These are phyloP conservation scores for Leccinum pachyderme DNA, from an alignment of 1,284 basidiomycete genomes.

Conservation along the genomic window DNA sequence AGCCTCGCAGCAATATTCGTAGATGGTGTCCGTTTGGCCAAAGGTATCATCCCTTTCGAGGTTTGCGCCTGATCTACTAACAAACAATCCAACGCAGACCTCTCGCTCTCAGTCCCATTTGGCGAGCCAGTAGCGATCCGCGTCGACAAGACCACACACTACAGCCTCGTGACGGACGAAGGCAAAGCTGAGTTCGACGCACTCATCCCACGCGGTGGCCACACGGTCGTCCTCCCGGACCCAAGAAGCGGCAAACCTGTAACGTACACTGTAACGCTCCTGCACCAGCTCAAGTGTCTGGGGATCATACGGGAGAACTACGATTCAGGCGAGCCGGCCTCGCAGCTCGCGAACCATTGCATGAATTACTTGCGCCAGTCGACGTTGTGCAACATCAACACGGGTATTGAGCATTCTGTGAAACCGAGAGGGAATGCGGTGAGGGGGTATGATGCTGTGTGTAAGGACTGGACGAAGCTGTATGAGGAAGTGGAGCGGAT, in stretches of 20 bases:
- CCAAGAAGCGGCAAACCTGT: slow-evolving; percentile 14
- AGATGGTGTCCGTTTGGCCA: neutral
- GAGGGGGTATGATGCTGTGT: slow-evolving; percentile 17
- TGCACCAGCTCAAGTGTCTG: slow-evolving; percentile 17
- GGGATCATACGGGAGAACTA: slow-evolving; percentile 17
- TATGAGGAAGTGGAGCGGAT: slow-evolving; percentile 18
- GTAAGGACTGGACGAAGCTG: slow-evolving; percentile 19
- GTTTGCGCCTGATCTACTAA: neutral
- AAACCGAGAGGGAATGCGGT: slow-evolving; percentile 9
- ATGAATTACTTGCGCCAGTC: slow-evolving; percentile 18
- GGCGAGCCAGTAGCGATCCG: slow-evolving; percentile 16
- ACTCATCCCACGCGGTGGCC: slow-evolving; percentile 13
- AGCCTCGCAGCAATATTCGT: neutral
- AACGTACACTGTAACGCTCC: slow-evolving; percentile 17
- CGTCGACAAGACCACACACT: slow-evolving; percentile 15
- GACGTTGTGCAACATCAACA: slow-evolving; percentile 15
- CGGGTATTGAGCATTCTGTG: slow-evolving; percentile 14
- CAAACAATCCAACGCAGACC: slow-evolving; percentile 1
- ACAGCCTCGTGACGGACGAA: slow-evolving; percentile 10
- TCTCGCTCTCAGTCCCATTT: slow-evolving; percentile 11
- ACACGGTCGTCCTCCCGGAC: slow-evolving; percentile 14
- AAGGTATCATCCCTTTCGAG: neutral
- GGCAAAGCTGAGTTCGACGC: slow-evolving; percentile 19
- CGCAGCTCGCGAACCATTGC: slow-evolving; percentile 15
- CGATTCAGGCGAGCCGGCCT: slow-evolving; percentile 2